Conservation (phyloP, 495 filamentous ascomycete genomes). For the Aspergillus kassunensis region DNA sequence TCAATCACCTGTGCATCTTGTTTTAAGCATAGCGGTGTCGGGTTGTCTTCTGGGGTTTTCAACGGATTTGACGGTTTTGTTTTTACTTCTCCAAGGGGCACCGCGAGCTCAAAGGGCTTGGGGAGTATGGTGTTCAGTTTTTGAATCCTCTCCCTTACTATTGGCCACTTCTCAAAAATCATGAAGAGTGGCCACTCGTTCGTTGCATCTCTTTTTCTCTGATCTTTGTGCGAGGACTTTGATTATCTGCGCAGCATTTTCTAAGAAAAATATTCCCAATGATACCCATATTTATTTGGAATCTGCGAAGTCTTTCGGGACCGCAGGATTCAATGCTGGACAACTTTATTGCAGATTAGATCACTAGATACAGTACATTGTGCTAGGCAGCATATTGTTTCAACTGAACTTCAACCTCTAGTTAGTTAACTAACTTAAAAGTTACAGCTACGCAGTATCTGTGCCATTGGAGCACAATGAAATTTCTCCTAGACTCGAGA, state of each 20-base stretch:
- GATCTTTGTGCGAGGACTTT: slow-evolving; percentile 8
- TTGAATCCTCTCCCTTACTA: slow-evolving; percentile 1
- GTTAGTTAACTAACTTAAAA: too few species aligned
- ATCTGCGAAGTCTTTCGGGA: neutral
- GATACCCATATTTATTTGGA: slow-evolving; percentile 32
- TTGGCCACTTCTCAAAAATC: neutral
- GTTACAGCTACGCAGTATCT: too few species aligned
- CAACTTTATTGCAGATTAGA: too few species aligned
- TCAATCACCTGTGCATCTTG: slow-evolving; percentile 3
- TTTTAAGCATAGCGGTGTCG: slow-evolving; percentile 19
- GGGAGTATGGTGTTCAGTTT: slow-evolving; percentile 1
- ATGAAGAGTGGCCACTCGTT: neutral
- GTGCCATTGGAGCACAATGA: too few species aligned
- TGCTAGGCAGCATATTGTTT: too few species aligned
- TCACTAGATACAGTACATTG: too few species aligned
- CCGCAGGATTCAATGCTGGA: neutral
- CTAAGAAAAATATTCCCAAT: slow-evolving; percentile 20
- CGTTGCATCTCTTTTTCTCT: neutral
- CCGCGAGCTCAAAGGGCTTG: neutral
- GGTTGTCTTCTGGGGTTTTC: slow-evolving; percentile 10
- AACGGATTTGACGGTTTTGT: neutral
- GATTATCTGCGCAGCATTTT: slow-evolving; percentile 3
- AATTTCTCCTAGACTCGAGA: too few species aligned
- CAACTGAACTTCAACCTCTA: too few species aligned
- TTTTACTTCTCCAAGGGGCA: neutral